phyloP scores from a whole-genome alignment of 306 rosid species.

The Carpinus fangiana region DNA sequence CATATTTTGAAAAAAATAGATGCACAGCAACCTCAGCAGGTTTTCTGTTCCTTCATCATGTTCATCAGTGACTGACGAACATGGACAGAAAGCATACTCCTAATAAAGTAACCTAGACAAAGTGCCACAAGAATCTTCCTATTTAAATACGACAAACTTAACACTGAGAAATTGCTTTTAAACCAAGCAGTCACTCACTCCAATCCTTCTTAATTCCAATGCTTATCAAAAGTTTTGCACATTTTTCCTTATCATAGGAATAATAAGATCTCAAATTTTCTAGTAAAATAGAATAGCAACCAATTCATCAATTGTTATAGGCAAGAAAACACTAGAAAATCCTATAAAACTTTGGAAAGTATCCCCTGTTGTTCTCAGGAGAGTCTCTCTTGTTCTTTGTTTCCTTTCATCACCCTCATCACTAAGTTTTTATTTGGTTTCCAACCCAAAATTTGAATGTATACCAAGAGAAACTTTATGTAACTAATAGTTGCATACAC shows the following conservation, averaged over 20 bases:
- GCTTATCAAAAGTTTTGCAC: neutral
- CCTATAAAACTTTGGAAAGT: neutral
- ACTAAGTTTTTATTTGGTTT: constrained; percentile 3
- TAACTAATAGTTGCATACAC: constrained; percentile 8
- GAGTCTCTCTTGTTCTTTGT: neutral
- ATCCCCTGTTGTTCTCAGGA: neutral
- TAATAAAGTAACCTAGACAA: neutral
- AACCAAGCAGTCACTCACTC: neutral
- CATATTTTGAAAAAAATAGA: constrained; percentile 1
- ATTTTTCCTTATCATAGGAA: neutral
- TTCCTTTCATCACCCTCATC: neutral
- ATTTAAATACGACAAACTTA: neutral
- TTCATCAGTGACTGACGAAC: neutral
- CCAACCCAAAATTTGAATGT: neutral
- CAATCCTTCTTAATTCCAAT: neutral
- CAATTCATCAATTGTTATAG: neutral
- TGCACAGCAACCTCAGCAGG: neutral
- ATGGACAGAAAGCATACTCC: neutral
- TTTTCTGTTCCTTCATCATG: neutral
- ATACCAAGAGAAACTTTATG: neutral
- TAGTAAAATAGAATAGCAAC: neutral
- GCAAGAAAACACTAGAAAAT: too few species aligned
- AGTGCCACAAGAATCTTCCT: neutral
- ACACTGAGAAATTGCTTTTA: neutral
- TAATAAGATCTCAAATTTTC: neutral